Conservation (phyloP, 177 flowering plant genomes). For the Vitis hybrid region DNA sequence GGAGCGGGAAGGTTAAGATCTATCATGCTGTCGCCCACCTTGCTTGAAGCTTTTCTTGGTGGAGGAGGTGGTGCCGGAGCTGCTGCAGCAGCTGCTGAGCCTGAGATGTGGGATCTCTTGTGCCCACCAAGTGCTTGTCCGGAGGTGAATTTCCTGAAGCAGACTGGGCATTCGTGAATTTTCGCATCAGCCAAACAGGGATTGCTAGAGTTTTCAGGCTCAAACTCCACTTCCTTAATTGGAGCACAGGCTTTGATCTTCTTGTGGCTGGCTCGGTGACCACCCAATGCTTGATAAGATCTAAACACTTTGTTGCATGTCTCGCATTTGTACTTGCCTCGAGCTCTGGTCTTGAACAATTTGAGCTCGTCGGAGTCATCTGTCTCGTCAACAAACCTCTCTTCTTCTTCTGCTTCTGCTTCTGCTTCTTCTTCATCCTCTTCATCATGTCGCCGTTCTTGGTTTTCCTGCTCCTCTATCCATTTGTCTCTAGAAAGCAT, state of each 20-base stretch:
- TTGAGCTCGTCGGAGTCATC: constrained; percentile 34
- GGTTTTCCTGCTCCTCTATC: constrained; percentile 13
- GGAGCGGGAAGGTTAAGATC: constrained; percentile 77
- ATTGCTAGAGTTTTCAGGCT: constrained; percentile 8
- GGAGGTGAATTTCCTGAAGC: constrained; percentile 52
- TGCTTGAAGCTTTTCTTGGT: constrained; percentile 12
- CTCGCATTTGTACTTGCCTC: constrained; percentile 56
- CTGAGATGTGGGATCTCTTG: constrained; percentile 53
- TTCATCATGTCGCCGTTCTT: not conserved
- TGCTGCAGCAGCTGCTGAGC: constrained; percentile 6
- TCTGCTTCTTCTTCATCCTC: constrained; percentile 19
- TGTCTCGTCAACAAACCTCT: constrained; percentile 19
- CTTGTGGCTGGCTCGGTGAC: constrained; percentile 58
- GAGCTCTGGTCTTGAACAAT: constrained; percentile 5
- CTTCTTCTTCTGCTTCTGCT: constrained; percentile 22
- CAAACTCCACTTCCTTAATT: not conserved
- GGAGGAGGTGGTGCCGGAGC: not conserved
- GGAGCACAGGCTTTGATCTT: constrained; percentile 23
- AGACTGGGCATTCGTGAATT: constrained; percentile 60
- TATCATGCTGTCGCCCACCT: constrained; percentile 28
- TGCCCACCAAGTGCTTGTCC: constrained; percentile 84
- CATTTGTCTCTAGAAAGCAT: constrained; percentile 74
- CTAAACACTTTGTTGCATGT: constrained; percentile 57
- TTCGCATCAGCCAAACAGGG: constrained; percentile 22
- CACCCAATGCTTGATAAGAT: constrained; percentile 77